phyloP scores from a whole-genome alignment of 306 rosid species.

The Parietaria judaica region DNA sequence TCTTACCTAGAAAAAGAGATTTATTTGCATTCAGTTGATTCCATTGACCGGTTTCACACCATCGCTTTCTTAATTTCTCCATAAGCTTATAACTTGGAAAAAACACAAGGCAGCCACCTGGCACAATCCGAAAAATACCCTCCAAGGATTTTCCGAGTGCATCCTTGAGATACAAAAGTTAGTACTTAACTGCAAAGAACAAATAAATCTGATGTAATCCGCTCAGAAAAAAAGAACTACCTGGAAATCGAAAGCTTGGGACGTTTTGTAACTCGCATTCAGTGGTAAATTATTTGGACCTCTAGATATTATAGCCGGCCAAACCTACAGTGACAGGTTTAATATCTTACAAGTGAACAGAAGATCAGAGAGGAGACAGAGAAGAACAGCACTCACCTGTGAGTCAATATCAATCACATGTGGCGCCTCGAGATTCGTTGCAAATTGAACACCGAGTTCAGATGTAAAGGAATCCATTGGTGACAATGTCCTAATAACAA shows the following conservation, averaged over 20 bases:
- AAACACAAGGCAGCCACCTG: conserved; percentile 92
- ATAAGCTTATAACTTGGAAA: conserved; percentile 91
- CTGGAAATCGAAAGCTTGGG: conserved; percentile 84
- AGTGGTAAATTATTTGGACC: conserved; percentile 77
- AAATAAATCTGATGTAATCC: conserved; percentile 7
- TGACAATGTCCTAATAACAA: conserved; percentile 67
- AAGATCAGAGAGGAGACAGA: conserved; percentile 13
- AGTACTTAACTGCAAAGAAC: background rate
- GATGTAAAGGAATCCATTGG: conserved; percentile 88
- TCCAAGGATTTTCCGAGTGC: conserved; percentile 83
- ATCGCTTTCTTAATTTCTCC: conserved; percentile 77
- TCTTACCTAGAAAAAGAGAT: conserved; percentile 71
- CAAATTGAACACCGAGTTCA: conserved; percentile 89
- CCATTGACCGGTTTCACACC: conserved; percentile 98
- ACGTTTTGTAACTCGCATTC: conserved; percentile 90
- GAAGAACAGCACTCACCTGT: conserved; percentile 41
- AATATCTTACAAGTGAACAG: conserved; percentile 21
- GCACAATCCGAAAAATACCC: conserved; percentile 70
- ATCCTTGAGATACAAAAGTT: conserved; percentile 49
- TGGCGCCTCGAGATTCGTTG: conserved; percentile 84
- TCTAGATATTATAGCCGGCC: conserved; percentile 76
- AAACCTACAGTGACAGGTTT: conserved; percentile 50
- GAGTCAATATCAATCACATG: conserved; percentile 81
- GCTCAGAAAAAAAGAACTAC: conserved; percentile 20
- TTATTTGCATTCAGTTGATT: conserved; percentile 54